phyloP scores from a whole-genome alignment of 768 basidiomycete genomes.

The Cystobasidium onofrii region DNA sequence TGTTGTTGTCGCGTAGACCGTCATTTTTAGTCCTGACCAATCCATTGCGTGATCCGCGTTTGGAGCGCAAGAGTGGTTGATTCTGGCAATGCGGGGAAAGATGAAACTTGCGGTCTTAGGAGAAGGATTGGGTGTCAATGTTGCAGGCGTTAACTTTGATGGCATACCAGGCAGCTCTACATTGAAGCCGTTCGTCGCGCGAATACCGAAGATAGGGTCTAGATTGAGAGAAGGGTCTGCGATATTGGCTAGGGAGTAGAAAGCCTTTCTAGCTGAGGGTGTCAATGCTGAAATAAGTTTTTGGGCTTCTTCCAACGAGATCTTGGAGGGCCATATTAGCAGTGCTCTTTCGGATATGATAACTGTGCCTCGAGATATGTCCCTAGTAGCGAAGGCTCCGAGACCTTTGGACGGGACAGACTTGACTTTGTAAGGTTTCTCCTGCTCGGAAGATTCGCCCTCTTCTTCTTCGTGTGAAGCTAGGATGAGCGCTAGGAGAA shows the following conservation, averaged over 20 bases:
- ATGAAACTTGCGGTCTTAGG: constrained; percentile 28
- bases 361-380: constrained; percentile 21
- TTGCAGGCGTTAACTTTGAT: not conserved
- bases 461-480: not conserved
- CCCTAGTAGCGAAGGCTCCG: constrained; percentile 3
- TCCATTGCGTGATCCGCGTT: constrained; percentile 35
- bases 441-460: not conserved
- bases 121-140: not conserved
- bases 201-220: constrained; percentile 26
- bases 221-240: constrained; percentile 9
- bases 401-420: constrained; percentile 21
- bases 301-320: constrained; percentile 4
- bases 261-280: constrained; percentile 13
- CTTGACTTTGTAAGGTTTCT: constrained; percentile 8
- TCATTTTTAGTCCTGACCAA: constrained; percentile 29
- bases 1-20: constrained; percentile 33
- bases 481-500: constrained; percentile 1
- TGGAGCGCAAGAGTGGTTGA: constrained; percentile 33
- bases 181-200: constrained; percentile 34
- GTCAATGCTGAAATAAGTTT: not conserved
- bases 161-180: constrained; percentile 29
- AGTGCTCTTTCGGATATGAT: constrained; percentile 28
- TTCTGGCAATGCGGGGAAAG: constrained; percentile 24
- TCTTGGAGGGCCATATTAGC: constrained; percentile 24
- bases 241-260: constrained; percentile 26